Evolutionary conservation across 495 filamentous ascomycete genomes (phyloP), one percentile per base, ranked within the genome.

Genomic region (Letharia columbiana): DNA sequence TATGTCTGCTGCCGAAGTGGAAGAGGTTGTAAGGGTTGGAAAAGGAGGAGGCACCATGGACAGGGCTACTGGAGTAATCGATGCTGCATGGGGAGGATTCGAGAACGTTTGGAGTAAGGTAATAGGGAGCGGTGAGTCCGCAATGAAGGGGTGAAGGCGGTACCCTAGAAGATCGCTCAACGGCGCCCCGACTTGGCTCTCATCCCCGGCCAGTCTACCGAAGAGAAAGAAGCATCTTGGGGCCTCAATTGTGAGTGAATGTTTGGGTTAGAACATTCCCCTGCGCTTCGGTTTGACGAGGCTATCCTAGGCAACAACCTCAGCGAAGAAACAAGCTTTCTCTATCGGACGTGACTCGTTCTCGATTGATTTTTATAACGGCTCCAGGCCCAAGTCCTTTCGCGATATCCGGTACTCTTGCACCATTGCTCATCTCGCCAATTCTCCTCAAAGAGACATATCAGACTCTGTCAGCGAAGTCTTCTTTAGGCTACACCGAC

Each of bases 91-190:
- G 67, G 76, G 75, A 50, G 79, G 78, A 40, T 84, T 87, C 67
- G 87, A 88, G 71, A 82, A 75, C 60, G 85, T 85, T n/a, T 90
- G 87, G 87, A 83, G 80, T 59, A 83, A 81, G 69, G 86, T 86
- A 11, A 74, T 75, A 33, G 75, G 72, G 28, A 65, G 57, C 41
- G 62, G 66, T 37, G 54, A 37, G 20, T 39, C 45, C 0, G n/a
- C 59, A 10, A 50, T 63, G 15, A 60, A n/a, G 6, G 61, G 41
- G n/a, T 63, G 52, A 67, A 35, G 15, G 47, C 12, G 28, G 57
- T 58, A 39, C 0, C 6, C n/a, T 12, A n/a, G 9, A 47, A n/a
- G 20, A 47, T n/a, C 12, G 23, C 23, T 54, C 50, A 31, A 31
- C 12, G 28, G 50, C 10, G 10, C 2, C 50, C 50, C 1, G 28